Conservation (phyloP, 257 asterid genomes). For the Penstemon davidsonii region DNA sequence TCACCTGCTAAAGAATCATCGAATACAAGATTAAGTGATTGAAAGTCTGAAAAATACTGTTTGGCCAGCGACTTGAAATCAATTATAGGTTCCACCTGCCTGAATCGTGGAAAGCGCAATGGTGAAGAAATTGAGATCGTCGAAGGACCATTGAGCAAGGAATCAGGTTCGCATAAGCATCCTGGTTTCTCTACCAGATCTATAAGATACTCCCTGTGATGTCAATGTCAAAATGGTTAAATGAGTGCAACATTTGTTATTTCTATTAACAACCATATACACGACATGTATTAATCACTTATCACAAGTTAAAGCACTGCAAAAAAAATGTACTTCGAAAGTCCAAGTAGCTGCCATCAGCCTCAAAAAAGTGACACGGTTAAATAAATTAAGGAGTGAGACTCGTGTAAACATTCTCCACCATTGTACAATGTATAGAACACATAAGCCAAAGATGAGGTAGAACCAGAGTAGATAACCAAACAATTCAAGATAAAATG, state of each 20-base stretch:
- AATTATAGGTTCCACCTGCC: slow-evolving; percentile 66
- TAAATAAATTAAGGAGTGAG: slow-evolving; percentile 10
- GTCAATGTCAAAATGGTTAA: slow-evolving; percentile 30
- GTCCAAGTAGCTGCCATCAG: slow-evolving; percentile 14
- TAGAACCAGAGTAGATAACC: neutral
- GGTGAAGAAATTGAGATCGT: slow-evolving; percentile 92
- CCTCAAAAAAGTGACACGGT: slow-evolving; percentile 19
- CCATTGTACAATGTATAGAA: slow-evolving; percentile 17
- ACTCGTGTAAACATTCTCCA: slow-evolving; percentile 1
- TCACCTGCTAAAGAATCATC: slow-evolving; percentile 76
- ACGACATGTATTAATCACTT: neutral
- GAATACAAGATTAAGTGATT: slow-evolving; percentile 76
- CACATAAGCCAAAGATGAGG: neutral
- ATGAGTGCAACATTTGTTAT: slow-evolving; percentile 18
- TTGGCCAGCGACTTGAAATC: slow-evolving; percentile 86
- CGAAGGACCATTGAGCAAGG: slow-evolving; percentile 89
- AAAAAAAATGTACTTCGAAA: neutral
- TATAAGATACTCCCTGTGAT: slow-evolving; percentile 84
- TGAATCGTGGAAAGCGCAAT: slow-evolving; percentile 75
- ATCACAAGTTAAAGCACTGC: neutral
- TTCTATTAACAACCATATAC: slow-evolving; percentile 1
- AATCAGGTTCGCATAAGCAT: slow-evolving; percentile 77
- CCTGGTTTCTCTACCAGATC: slow-evolving; percentile 94
- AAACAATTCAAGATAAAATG: slow-evolving; percentile 1
- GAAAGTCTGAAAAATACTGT: slow-evolving; percentile 75